Base-by-base conservation (phyloP, 2,329 filamentous ascomycete species). In the Colletotrichum camelliae region DNA sequence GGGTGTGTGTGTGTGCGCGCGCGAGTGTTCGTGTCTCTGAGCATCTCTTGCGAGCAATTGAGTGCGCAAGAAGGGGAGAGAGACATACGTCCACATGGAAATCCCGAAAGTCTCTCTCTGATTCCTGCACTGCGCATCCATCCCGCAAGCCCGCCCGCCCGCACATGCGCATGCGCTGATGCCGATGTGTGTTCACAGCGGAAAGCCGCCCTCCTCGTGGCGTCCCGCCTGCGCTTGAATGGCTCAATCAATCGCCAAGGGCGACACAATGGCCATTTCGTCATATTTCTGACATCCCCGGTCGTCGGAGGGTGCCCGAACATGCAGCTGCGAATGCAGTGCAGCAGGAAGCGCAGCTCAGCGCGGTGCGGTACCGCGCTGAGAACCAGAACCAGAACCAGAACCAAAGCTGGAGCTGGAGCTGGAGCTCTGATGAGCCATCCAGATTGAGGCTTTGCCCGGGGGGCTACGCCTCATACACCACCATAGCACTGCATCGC, bases 261-360 rank as follows among this genome's bases (percentile, higher is more conserved):
- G 31, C 61, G 27, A 33, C 29, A 37, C 33, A 43, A 27, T n/a
- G 39, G 61, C 18, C 48, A 67, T 67, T 74, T 61, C 72, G 52
- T 72, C 68, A 74, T 72, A 66, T 67, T 39, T 15, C 18, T 35
- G 29, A 10, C 27, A 18, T 31, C 71, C 72, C 72, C 72, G 60
- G 72, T 43, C 72, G 33, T 72, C 72, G 72, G 72, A 74, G 68
- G 61, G 60, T 74, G 72, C 37, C 72, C 72, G 72, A 74, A 29
- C 67, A 72, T 74, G 72, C 67, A 69, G 33, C 18, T 33, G 55
- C 33, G 21, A 55, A 67, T 71, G 72, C 67, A 68, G 48, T 58
- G 58, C 48, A 67, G 60, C 27, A 43, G 37, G 24, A 43, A 43
- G 39, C 39, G 39, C 39, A 43, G 39, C 39, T 43, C 39, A 43